phyloP scores from a whole-genome alignment of 1,139 yeast genomes.

The Saccharomyces hybrid region DNA sequence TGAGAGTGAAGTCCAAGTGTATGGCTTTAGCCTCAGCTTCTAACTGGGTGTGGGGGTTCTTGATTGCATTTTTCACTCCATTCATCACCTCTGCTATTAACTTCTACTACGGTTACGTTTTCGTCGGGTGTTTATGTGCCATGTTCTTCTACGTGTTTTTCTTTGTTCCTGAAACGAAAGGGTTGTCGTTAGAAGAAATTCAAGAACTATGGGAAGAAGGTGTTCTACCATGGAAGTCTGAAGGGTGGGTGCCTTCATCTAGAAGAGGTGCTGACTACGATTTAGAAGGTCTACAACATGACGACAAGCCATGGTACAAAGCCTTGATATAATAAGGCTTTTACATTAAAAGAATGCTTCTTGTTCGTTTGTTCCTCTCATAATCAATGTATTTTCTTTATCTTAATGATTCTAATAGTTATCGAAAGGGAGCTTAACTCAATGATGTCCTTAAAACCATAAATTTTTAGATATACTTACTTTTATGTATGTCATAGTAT shows the following conservation, averaged over 20 bases:
- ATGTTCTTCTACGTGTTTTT: constrained; percentile 56
- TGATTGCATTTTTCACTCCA: constrained; percentile 65
- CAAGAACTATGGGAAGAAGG: constrained; percentile 46
- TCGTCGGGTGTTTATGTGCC: constrained; percentile 59
- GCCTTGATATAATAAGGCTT: constrained; percentile 13
- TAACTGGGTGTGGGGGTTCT: constrained; percentile 69
- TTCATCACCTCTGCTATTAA: constrained; percentile 44
- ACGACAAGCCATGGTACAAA: constrained; percentile 16
- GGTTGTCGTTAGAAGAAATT: constrained; percentile 61
- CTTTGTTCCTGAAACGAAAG: constrained; percentile 61
- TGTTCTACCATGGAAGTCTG: constrained; percentile 40
- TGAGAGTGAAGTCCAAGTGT: constrained; percentile 36
- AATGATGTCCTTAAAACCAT: neutral
- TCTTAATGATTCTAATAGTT: neutral
- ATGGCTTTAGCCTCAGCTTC: constrained; percentile 56
- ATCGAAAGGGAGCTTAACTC: neutral
- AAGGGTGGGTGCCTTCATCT: constrained; percentile 20
- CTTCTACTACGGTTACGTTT: constrained; percentile 56
- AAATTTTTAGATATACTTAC: neutral
- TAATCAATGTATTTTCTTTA: neutral
- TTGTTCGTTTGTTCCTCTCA: neutral
- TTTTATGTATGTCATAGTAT: neutral
- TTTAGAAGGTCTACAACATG: constrained; percentile 12
- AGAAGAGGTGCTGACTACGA: constrained; percentile 28
- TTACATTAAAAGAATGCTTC: neutral